Evolutionary conservation across 257 asterid species (phyloP).

Genomic region (Solanum lignicaule): DNA sequence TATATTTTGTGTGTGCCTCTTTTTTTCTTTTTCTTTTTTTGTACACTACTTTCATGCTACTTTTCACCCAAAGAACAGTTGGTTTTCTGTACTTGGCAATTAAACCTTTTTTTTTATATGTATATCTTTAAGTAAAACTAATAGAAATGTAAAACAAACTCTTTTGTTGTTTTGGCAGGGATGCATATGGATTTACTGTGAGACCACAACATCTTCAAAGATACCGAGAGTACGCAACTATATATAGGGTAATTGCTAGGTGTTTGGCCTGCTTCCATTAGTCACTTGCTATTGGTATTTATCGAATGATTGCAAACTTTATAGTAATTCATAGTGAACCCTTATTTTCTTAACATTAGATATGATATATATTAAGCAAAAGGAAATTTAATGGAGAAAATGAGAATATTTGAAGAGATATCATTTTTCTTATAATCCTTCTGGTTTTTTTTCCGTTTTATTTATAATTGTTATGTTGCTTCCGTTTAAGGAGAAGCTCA

Average conservation of each 20-base stretch:
- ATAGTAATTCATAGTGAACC: not conserved
- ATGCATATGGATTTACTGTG: conserved; percentile 93
- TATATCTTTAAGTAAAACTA: not conserved
- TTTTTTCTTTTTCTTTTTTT: not conserved
- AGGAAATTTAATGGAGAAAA: not conserved
- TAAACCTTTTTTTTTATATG: not conserved
- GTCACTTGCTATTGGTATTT: not conserved
- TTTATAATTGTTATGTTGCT: not conserved
- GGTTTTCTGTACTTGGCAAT: not conserved
- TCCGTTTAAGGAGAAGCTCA: not conserved
- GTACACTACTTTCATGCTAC: not conserved
- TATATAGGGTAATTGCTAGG: conserved; percentile 57
- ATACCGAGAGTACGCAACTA: conserved; percentile 61
- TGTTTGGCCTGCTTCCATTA: not conserved
- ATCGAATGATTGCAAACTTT: not conserved
- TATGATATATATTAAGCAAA: not conserved
- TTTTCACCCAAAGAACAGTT: not conserved
- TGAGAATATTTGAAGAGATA: not conserved
- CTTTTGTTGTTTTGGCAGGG: conserved; percentile 46
- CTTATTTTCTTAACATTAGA: not conserved
- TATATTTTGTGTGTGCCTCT: not conserved
- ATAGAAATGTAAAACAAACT: not conserved
- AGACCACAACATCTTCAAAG: conserved; percentile 83
- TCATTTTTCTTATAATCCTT: not conserved
- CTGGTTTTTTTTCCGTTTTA: not conserved